Conservation (phyloP, 805 yeast genomes). For the Scheffersomyces ergatensis region DNA sequence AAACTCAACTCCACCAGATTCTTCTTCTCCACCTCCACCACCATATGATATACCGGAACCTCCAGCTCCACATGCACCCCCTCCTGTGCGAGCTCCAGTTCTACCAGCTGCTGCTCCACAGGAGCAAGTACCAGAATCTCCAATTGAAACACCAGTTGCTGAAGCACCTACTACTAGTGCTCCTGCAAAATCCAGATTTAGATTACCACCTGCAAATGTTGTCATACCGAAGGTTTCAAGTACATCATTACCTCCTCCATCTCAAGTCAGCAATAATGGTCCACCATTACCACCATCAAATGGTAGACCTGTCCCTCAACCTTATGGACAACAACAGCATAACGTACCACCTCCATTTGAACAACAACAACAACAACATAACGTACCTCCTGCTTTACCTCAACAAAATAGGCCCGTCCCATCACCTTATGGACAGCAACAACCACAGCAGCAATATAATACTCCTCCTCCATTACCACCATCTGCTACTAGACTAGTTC, state of each 20-base stretch:
- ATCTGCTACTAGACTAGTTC: conserved; percentile 10
- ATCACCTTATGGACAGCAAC: conserved; percentile 13
- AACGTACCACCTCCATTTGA: conserved; percentile 2
- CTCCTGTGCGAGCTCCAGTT: conserved; percentile 6
- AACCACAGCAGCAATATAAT: not conserved
- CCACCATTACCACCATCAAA: conserved; percentile 26
- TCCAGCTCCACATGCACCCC: conserved; percentile 3
- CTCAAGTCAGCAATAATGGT: conserved; percentile 9
- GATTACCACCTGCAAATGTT: conserved; percentile 5
- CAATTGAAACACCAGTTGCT: not conserved
- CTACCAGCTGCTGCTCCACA: conserved; percentile 8
- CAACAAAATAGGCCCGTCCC: not conserved
- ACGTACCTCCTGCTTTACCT: conserved; percentile 1
- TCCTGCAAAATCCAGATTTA: not conserved
- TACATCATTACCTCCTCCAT: not conserved
- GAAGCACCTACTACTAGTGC: conserved; percentile 1
- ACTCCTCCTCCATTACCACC: conserved; percentile 5
- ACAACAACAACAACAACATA: not conserved
- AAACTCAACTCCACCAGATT: conserved; percentile 9
- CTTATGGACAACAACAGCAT: conserved; percentile 6
- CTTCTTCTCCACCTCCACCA: conserved; percentile 8
- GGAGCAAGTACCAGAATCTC: no score
- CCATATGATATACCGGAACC: conserved; percentile 8
- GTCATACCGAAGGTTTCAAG: conserved; percentile 2
- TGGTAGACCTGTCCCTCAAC: conserved; percentile 10